These are phyloP conservation scores for Botrytis sinoallii DNA, from an alignment of 2,329 filamentous ascomycete species.

Conservation along the genomic window DNA sequence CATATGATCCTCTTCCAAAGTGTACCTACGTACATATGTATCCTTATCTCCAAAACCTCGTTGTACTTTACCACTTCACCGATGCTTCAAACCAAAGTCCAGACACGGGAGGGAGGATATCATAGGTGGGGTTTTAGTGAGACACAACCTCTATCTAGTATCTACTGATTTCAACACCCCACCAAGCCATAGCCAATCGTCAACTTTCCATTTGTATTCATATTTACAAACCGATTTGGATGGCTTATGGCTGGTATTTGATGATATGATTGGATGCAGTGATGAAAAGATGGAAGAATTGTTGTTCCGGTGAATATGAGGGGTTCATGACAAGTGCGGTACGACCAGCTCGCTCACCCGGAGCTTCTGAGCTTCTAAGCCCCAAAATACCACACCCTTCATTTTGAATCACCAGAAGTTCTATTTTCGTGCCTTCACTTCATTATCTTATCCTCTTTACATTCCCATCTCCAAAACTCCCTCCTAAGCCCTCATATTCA, in stretches of 20 bases:
- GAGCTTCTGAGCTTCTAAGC: neutral
- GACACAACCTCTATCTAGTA: neutral
- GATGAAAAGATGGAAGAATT: neutral
- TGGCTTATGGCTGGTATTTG: neutral
- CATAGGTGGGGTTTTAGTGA: neutral
- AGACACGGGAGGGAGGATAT: neutral
- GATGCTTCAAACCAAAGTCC: neutral
- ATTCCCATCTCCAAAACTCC: neutral
- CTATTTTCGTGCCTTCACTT: neutral
- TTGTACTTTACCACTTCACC: slow-evolving; percentile 1
- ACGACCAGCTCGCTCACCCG: neutral
- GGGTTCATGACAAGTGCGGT: neutral
- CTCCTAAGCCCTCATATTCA: neutral
- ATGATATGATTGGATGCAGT: neutral
- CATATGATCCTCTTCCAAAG: neutral
- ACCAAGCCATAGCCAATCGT: neutral
- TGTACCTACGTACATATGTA: neutral
- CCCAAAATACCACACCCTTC: neutral
- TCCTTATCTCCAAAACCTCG: neutral
- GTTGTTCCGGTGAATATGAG: neutral
- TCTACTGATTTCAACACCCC: neutral
- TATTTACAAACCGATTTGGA: neutral
- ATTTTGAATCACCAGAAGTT: neutral
- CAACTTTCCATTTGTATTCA: slow-evolving; percentile 2
- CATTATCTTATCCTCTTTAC: neutral